Percentiles rank a stretch among this genome's conserved stretches.
Conservation (phyloP, 441 rosid genomes). For the Croton laevigatus region DNA sequence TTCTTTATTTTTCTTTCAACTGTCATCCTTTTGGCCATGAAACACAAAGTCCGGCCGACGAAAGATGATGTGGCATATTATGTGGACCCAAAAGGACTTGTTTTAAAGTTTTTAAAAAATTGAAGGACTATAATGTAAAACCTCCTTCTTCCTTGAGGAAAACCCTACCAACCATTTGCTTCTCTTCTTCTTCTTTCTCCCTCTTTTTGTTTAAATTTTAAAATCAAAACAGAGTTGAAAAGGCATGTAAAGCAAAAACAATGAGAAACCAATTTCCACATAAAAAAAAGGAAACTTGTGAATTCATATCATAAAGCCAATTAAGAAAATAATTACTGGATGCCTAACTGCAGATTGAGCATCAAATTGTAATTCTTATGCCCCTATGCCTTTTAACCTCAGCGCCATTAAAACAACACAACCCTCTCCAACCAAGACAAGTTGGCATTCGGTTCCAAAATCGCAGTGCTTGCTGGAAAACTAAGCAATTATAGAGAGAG, state of each 20-base stretch:
- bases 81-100: too few species aligned
- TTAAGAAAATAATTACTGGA: conserved; percentile 46
- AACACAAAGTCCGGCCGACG: too few species aligned
- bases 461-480: conserved; percentile 76
- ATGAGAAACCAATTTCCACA: conserved; percentile 3
- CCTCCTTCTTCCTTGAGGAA: too few species aligned
- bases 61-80: too few species aligned
- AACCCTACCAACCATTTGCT: too few species aligned
- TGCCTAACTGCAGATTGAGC: conserved; percentile 91
- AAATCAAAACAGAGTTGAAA: conserved; percentile 1
- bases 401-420: conserved; percentile 61
- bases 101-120: too few species aligned
- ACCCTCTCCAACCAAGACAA: conserved; percentile 61
- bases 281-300: conserved; percentile 5
- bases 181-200: too few species aligned
- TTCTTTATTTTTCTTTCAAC: too few species aligned
- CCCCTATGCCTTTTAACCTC: conserved; percentile 82
- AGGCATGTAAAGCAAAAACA: not conserved
- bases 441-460: conserved; percentile 80
- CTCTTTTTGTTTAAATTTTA: not conserved
- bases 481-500: conserved; percentile 63
- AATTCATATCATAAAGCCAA: not conserved
- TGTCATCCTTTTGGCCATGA: too few species aligned
- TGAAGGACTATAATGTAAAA: too few species aligned
- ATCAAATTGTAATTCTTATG: conserved; percentile 90